Percentiles rank a stretch among this genome's conserved stretches.
Evolutionary conservation across 345 rosid genomes (phyloP).

Genomic region (Pelargonium nanum): DNA sequence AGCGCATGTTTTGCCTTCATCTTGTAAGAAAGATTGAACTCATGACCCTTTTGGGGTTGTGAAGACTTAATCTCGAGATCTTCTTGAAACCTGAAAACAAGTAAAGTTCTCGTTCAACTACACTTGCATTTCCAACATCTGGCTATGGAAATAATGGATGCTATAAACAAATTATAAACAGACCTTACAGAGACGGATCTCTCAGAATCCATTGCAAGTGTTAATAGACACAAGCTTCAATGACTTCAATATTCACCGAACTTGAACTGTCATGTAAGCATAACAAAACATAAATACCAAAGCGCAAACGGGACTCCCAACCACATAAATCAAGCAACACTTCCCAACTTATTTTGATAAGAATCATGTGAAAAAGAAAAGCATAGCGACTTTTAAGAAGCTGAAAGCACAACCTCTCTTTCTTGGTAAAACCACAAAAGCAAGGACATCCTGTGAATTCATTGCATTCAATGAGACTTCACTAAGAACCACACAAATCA

Average conservation of each 20-base stretch:
- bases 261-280: constrained; percentile 10
- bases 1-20: constrained; percentile 7
- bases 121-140: background rate
- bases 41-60: background rate
- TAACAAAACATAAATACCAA: constrained; percentile 1
- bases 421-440: background rate
- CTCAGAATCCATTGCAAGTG: constrained; percentile 20
- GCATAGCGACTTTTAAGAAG: constrained; percentile 2
- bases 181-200: constrained; percentile 25
- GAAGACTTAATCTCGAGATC: constrained; percentile 15
- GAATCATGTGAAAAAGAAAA: constrained; percentile 13
- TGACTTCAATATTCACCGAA: background rate
- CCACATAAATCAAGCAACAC: constrained; percentile 7
- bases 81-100: constrained; percentile 27
- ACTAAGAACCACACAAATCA: background rate
- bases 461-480: background rate
- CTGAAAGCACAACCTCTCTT: background rate
- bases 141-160: background rate
- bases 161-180: background rate
- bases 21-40: constrained; percentile 13
- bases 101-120: background rate
- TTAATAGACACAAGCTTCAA: background rate
- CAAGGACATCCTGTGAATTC: background rate
- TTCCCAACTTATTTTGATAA: background rate
- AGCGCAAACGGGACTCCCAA: background rate